A percentile compares a stretch with the other conserved stretches of the same genome.
Conservation (phyloP, 257 asterid genomes). For the Gentiana dahurica region DNA sequence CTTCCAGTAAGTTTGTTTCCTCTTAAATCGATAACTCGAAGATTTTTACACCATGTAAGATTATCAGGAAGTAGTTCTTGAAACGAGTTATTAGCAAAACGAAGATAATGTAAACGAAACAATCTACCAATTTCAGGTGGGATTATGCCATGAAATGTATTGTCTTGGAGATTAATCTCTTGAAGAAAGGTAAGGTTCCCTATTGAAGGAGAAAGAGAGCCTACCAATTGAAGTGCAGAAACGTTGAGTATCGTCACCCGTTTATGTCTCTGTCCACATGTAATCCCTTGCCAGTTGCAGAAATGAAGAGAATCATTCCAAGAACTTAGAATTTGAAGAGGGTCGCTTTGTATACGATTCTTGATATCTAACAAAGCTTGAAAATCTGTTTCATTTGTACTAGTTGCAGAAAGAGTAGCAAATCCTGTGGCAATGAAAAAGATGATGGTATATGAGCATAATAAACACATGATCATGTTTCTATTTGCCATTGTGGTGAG, state of each 20-base stretch:
- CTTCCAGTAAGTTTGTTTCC: too few relatives aligned
- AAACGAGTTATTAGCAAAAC: not conserved
- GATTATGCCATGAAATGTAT: constrained; percentile 1
- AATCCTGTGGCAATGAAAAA: not conserved
- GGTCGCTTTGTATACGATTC: too few relatives aligned
- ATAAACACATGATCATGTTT: too few relatives aligned
- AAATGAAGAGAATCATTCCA: not conserved
- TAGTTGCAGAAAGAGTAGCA: not conserved
- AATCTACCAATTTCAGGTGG: not conserved
- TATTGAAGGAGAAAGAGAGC: constrained; percentile 4
- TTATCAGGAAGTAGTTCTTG: not conserved
- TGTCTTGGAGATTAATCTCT: not conserved
- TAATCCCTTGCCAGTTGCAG: constrained; percentile 3
- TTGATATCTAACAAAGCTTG: too few relatives aligned
- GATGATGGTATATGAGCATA: not conserved
- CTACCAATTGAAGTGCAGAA: constrained; percentile 3
- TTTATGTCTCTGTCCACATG: constrained; percentile 2
- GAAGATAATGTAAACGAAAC: constrained; percentile 4
- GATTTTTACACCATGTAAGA: not conserved
- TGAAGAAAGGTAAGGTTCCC: constrained; percentile 6
- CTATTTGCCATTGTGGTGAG: too few relatives aligned
- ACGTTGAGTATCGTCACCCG: constrained; percentile 3
- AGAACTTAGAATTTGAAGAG: too few relatives aligned
- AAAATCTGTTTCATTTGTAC: too few relatives aligned
- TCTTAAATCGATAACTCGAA: not conserved